These are phyloP conservation scores for Penicillium sp. DNA, from an alignment of 2,329 filamentous ascomycete species.

Conservation along the genomic window DNA sequence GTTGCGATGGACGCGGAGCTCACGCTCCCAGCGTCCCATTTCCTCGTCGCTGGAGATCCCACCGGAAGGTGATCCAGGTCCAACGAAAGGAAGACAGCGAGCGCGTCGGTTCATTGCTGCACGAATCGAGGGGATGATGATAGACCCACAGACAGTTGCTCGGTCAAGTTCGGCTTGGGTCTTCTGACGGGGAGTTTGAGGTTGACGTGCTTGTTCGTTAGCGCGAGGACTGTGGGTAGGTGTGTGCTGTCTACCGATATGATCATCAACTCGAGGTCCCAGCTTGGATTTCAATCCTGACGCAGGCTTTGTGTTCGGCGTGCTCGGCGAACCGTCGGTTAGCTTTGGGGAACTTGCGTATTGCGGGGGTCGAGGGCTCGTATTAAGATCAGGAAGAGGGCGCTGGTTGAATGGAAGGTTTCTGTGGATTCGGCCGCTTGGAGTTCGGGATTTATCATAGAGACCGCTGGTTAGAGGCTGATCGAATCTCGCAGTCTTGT, in stretches of 20 bases:
- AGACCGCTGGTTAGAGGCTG: not conserved
- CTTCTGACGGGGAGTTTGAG: slow-evolving; percentile 16
- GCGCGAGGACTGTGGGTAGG: slow-evolving; percentile 26
- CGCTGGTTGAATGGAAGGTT: slow-evolving; percentile 9
- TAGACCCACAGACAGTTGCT: slow-evolving; percentile 35
- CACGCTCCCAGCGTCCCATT: slow-evolving; percentile 15
- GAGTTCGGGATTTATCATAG: not conserved
- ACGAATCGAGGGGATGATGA: slow-evolving; percentile 88
- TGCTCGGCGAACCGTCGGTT: slow-evolving; percentile 7
- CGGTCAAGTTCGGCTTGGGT: slow-evolving; percentile 11
- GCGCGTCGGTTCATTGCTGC: slow-evolving; percentile 77
- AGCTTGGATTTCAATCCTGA: slow-evolving; percentile 23
- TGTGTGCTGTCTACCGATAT: slow-evolving; percentile 2
- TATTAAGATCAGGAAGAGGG: slow-evolving; percentile 6
- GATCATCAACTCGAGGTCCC: slow-evolving; percentile 14
- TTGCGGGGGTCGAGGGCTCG: slow-evolving; percentile 2
- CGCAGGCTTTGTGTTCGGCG: slow-evolving; percentile 6
- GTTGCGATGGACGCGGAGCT: slow-evolving; percentile 17
- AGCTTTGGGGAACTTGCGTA: slow-evolving; percentile 8
- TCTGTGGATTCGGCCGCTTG: slow-evolving; percentile 3
- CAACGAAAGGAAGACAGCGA: slow-evolving; percentile 48
- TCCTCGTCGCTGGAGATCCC: slow-evolving; percentile 18
- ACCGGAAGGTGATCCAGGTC: slow-evolving; percentile 21
- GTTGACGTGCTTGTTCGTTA: slow-evolving; percentile 28
- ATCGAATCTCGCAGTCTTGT: not conserved